Evolutionary conservation across 352 stramenopile genomes (phyloP), one percentile per base, ranked within the genome.

Genomic region (Phytophthora litchii): DNA sequence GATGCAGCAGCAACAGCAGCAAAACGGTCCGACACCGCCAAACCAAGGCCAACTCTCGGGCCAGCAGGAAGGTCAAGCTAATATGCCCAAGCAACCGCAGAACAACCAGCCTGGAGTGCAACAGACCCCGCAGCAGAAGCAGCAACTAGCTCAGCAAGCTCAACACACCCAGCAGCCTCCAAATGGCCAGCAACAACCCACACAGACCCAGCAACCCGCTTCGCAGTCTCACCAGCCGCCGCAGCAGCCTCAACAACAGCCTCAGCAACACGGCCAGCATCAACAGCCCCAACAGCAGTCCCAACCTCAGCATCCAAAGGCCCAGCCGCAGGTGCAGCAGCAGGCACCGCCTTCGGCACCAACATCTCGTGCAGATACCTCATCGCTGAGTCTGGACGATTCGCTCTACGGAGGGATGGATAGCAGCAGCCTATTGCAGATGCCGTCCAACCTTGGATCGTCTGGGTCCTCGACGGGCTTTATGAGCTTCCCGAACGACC

Each of bases 351-450:
- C 31, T 44, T 29, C 38, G 13, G 32, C 54, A 27, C 23, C 56
- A 36, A 60, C 60, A 36, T 72, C 64, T 34, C 71, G 71, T 16
- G 58, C 47, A 14, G 75, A 89, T 44, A 80, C 70, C 23, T 72
- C 79, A 13, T 78, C 78, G 13, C 63, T 87, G 46, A 74, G 52
- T 14, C 60, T 89, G 34, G 80, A 90, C 51, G 78, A 90, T 32
- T 80, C 68, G 14, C 45, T 88, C 11, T 90, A 88, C 32, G 66
- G 67, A 25, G 71, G 72, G 25, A 87, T 88, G 78, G 78, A 90
- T 46, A 74, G 38, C 57, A 54, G 66, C 42, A 71, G 63, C 27
- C 47, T 86, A 50, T 35, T 88, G 50, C 78, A 86, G 53, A 86
- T 90, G 78, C 70, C 74, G 8, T 74, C 71, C 12, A 84, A 73